These are phyloP conservation scores for Asclepias syriaca DNA, from an alignment of 257 asterid species.

Conservation along the genomic window DNA sequence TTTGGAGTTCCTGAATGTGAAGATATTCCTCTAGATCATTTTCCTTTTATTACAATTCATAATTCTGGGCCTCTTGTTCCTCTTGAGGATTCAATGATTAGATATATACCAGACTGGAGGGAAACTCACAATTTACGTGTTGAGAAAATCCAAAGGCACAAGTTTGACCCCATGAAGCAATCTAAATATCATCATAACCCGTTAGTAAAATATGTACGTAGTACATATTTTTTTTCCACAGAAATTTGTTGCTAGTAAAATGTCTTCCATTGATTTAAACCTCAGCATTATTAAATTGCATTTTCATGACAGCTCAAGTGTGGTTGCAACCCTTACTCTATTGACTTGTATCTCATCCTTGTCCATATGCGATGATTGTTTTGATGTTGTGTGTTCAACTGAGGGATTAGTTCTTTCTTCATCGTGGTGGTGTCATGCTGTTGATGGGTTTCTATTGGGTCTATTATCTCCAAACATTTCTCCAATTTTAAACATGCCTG, in stretches of 20 bases:
- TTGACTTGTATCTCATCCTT: conserved; percentile 46
- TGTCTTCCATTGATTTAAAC: conserved; percentile 39
- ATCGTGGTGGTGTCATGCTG: conserved; percentile 49
- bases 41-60: conserved; percentile 31
- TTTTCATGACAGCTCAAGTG: conserved; percentile 80
- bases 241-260: conserved; percentile 21
- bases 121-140: conserved; percentile 30
- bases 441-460: conserved; percentile 68
- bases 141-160: conserved; percentile 24
- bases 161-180: conserved; percentile 25
- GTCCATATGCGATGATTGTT: conserved; percentile 37
- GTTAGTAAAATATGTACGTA: conserved; percentile 16
- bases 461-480: conserved; percentile 50
- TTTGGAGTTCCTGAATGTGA: conserved; percentile 36
- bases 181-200: conserved; percentile 21
- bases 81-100: conserved; percentile 35
- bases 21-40: conserved; percentile 37
- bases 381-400: conserved; percentile 58
- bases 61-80: conserved; percentile 28
- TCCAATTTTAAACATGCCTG: conserved; percentile 55
- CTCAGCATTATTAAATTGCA: conserved; percentile 48
- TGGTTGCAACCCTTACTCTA: conserved; percentile 54
- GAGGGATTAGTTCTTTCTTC: conserved; percentile 71
- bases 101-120: conserved; percentile 38
- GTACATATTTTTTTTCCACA: conserved; percentile 23